Percentiles rank a stretch among this genome's conserved stretches.
These are phyloP conservation scores for Nephelium lappaceum DNA, from an alignment of 345 rosid species.

Conservation along the genomic window DNA sequence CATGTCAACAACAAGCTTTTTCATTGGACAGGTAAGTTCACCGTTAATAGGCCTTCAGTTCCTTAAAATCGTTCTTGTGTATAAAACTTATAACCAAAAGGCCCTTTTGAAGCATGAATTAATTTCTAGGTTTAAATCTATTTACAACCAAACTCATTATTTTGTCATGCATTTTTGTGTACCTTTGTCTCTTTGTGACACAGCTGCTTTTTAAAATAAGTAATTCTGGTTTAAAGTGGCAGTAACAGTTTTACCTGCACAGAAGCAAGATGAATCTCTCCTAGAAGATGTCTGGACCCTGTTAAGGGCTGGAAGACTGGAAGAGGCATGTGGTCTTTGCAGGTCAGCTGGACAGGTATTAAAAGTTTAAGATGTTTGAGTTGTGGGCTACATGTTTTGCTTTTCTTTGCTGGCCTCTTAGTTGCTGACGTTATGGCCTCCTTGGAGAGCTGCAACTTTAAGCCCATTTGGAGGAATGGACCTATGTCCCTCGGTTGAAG, in stretches of 20 bases:
- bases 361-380: conserved; percentile 13
- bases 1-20: neutral
- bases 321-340: conserved; percentile 92
- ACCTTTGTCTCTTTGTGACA: neutral
- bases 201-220: neutral
- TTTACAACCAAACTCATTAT: neutral
- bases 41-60: neutral
- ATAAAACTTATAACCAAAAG: neutral
- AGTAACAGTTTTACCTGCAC: conserved; percentile 27
- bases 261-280: conserved; percentile 97
- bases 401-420: conserved; percentile 13
- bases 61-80: neutral
- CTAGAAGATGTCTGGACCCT: conserved; percentile 96
- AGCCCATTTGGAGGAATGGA: conserved; percentile 87
- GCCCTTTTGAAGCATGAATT: too few relatives aligned
- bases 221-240: conserved; percentile 7
- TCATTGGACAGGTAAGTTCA: neutral
- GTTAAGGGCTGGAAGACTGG: conserved; percentile 89
- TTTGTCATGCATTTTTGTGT: neutral
- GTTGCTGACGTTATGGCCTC: conserved; percentile 41
- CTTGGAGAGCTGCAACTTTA: conserved; percentile 96
- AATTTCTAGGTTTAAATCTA: neutral
- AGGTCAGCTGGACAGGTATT: conserved; percentile 94
- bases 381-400: neutral
- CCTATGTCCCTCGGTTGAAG: conserved; percentile 81